A percentile compares a stretch with the other conserved stretches of the same genome.
phyloP scores from a whole-genome alignment of 257 asterid species.

The Capsicum rhomboideum region DNA sequence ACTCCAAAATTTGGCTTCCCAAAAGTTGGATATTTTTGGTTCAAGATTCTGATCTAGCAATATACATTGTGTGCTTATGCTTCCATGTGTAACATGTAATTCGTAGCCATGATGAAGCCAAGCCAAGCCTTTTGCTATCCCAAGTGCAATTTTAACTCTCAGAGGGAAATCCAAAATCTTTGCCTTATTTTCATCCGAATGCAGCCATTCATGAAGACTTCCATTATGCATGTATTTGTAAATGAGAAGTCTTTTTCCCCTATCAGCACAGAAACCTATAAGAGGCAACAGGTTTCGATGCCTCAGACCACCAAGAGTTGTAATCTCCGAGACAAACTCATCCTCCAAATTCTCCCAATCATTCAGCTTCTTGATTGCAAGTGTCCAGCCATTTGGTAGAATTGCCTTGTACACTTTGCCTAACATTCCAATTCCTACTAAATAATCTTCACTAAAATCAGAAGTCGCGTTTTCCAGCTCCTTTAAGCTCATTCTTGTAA shows the following conservation, averaged over 20 bases:
- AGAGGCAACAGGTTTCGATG: constrained; percentile 16
- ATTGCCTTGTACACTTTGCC: constrained; percentile 16
- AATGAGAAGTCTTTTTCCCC: not conserved
- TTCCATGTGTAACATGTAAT: constrained; percentile 6
- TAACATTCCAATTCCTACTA: constrained; percentile 5
- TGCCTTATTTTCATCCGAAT: not conserved
- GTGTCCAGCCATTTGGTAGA: constrained; percentile 5
- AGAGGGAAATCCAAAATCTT: constrained; percentile 1
- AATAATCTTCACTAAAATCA: constrained; percentile 8
- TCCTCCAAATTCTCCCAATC: not conserved
- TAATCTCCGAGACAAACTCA: constrained; percentile 6
- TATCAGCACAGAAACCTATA: constrained; percentile 10
- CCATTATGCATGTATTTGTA: constrained; percentile 27
- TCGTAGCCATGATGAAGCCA: constrained; percentile 12
- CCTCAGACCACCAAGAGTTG: constrained; percentile 11
- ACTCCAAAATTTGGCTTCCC: constrained; percentile 3
- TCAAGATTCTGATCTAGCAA: constrained; percentile 12
- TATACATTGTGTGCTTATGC: constrained; percentile 12
- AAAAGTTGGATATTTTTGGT: constrained; percentile 14
- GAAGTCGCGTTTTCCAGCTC: constrained; percentile 16
- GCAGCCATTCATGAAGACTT: constrained; percentile 18
- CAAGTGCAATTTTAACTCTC: constrained; percentile 14
- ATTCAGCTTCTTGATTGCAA: constrained; percentile 12
- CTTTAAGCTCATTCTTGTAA: constrained; percentile 6
- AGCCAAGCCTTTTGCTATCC: constrained; percentile 15